Base-by-base conservation (phyloP, 2,329 filamentous ascomycete species). In the Chaetomiaceae sp. region DNA sequence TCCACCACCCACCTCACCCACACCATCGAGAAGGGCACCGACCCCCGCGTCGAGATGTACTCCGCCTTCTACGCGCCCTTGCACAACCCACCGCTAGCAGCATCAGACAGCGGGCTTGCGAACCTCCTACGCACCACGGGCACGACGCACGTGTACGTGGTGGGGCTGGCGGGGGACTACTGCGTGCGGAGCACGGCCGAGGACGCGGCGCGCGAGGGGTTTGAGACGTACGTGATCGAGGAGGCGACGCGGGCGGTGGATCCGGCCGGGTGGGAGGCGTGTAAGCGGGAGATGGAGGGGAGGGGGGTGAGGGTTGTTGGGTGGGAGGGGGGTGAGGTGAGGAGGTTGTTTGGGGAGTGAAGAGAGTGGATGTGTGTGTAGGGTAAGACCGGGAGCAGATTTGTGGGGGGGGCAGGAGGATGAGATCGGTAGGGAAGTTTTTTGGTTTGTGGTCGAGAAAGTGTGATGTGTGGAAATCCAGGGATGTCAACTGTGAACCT, bases 11-110 rank as follows among this genome's bases (percentile, higher is more conserved):
- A 73, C 14, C 59, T 95, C n/a, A 77, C 92, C 59, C 60, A 69
- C 31, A 72, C 89, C 23, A 70, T 96, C 13, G 78, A 87, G 59
- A 99, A 99, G 72, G 93, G 93, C 10, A 78, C 75, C 63, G 77
- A 89, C 64, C 66, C 74, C 39, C 73, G 78, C 39, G 79, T 96
- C 2, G 93, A 99, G 69, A 96, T 96, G 87, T 97, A 96, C 70
- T 92, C 86, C 55, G 90, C 86, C 0, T 97, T 99, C 62, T 85
- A 85, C 54, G 87, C 91, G 64, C 87, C 88, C 0, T 92, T 96
- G 61, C 69, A 69, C 34, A 75, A 75, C 5, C 82, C 83, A n/a
- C 1, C 70, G 70, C 27, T n/a, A n/a, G n/a, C n/a, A n/a, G 73
- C 86, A 13, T 73, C 72, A 21, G 81, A 84, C 61, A 84, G 79